phyloP scores from a whole-genome alignment of 768 basidiomycete genomes.

The Macrolepiota fuliginosa region DNA sequence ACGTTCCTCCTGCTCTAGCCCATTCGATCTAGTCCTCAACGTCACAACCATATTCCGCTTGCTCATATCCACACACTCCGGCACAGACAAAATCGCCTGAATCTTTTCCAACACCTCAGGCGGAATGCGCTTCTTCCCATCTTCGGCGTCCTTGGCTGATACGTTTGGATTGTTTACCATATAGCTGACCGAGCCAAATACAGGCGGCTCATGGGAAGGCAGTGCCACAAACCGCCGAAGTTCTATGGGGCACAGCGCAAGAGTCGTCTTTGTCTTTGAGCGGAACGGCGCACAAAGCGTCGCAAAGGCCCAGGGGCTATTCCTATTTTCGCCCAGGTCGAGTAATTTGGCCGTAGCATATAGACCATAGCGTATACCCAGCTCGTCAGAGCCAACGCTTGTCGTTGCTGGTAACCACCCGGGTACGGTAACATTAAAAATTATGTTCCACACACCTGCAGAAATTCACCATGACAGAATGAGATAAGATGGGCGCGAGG shows the following conservation, averaged over 20 bases:
- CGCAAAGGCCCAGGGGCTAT: conserved; percentile 43
- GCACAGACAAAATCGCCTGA: conserved; percentile 62
- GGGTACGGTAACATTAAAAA: conserved; percentile 82
- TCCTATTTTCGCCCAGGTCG: conserved; percentile 38
- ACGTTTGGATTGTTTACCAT: conserved; percentile 36
- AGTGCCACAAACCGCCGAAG: conserved; percentile 54
- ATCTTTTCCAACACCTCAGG: conserved; percentile 56
- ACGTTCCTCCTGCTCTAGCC: conserved; percentile 46
- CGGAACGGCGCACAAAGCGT: conserved; percentile 57
- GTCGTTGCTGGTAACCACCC: conserved; percentile 83
- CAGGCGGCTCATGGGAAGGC: conserved; percentile 31
- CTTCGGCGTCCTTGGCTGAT: conserved; percentile 16
- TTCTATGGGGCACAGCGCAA: conserved; percentile 41
- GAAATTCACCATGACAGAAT: not conserved
- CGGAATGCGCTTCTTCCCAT: conserved; percentile 38
- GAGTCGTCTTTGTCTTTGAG: conserved; percentile 37
- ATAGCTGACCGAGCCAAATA: conserved; percentile 37
- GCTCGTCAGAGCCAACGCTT: conserved; percentile 44
- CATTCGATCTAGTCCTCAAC: conserved; percentile 58
- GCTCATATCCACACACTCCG: conserved; percentile 48
- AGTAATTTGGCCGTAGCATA: conserved; percentile 64
- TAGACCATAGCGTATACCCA: conserved; percentile 65
- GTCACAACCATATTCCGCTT: conserved; percentile 50
- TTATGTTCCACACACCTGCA: conserved; percentile 63
- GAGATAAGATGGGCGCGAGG: not conserved